phyloP scores from a whole-genome alignment of 2,329 filamentous ascomycete genomes.

The Nakataea oryzae region DNA sequence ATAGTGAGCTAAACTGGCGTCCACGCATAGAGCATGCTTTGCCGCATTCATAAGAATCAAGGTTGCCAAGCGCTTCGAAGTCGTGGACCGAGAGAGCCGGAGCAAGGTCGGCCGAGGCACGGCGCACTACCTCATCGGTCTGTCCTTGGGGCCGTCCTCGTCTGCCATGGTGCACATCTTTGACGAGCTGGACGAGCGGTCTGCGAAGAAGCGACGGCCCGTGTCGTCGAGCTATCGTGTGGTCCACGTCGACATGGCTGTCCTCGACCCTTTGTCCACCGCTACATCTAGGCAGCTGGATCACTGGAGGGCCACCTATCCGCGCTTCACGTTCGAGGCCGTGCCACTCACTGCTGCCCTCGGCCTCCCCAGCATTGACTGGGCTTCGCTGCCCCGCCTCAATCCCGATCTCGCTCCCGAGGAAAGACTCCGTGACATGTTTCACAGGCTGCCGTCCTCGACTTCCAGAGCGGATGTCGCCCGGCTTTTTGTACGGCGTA shows the following conservation, averaged over 20 bases:
- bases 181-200: slow-evolving; percentile 50
- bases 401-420: slow-evolving; percentile 15
- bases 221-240: slow-evolving; percentile 40
- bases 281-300: slow-evolving; percentile 28
- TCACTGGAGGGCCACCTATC: slow-evolving; percentile 49
- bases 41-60: slow-evolving; percentile 68
- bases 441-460: slow-evolving; percentile 56
- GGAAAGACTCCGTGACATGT: slow-evolving; percentile 39
- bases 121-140: slow-evolving; percentile 55
- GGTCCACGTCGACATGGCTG: slow-evolving; percentile 35
- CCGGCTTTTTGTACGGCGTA: slow-evolving; percentile 57
- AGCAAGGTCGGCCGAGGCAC: slow-evolving; percentile 14
- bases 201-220: background rate
- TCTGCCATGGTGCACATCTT: slow-evolving; percentile 63
- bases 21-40: slow-evolving; percentile 60
- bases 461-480: slow-evolving; percentile 69
- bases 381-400: slow-evolving; percentile 31
- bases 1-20: background rate
- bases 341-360: slow-evolving; percentile 56
- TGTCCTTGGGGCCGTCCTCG: slow-evolving; percentile 79
- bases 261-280: slow-evolving; percentile 3
- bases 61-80: slow-evolving; percentile 59
- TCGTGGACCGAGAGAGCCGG: slow-evolving; percentile 37
- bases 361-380: slow-evolving; percentile 38
- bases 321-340: slow-evolving; percentile 52